phyloP scores from a whole-genome alignment of 352 stramenopile species.

The Pythium plurisporium region DNA sequence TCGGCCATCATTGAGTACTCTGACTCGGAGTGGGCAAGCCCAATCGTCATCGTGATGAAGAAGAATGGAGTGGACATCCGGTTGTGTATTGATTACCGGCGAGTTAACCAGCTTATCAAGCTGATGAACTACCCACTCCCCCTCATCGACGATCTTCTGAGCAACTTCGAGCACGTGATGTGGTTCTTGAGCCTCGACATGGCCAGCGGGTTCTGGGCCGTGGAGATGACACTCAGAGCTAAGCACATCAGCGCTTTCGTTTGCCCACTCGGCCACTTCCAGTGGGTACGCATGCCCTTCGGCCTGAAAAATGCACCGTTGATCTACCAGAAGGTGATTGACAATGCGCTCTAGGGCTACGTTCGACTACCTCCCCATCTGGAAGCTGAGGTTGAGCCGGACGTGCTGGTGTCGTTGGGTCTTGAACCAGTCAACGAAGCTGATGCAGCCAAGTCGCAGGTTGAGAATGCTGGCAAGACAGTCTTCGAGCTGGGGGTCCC shows the following conservation, averaged over 20 bases:
- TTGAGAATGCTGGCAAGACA: neutral
- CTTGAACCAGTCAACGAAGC: neutral
- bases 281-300: conserved; percentile 20
- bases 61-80: conserved; percentile 16
- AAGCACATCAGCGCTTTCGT: conserved; percentile 16
- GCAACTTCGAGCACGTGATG: conserved; percentile 14
- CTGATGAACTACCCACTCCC: conserved; percentile 21
- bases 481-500: conserved; percentile 14
- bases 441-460: neutral
- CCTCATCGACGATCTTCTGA: conserved; percentile 15
- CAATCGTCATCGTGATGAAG: conserved; percentile 26
- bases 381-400: neutral
- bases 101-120: conserved; percentile 6
- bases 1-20: conserved; percentile 11
- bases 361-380: conserved; percentile 4
- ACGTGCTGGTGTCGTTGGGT: conserved; percentile 2
- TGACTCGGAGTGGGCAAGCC: conserved; percentile 18
- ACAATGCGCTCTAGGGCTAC: conserved; percentile 16
- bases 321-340: conserved; percentile 20
- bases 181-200: conserved; percentile 17
- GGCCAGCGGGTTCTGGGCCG: conserved; percentile 18
- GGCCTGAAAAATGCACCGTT: conserved; percentile 17
- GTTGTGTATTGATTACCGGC: conserved; percentile 24
- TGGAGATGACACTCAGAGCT: conserved; percentile 10
- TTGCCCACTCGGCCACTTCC: conserved; percentile 19